Evolutionary conservation across 2,329 filamentous ascomycete species (phyloP).

Genomic region (Sporothrix mexicana): DNA sequence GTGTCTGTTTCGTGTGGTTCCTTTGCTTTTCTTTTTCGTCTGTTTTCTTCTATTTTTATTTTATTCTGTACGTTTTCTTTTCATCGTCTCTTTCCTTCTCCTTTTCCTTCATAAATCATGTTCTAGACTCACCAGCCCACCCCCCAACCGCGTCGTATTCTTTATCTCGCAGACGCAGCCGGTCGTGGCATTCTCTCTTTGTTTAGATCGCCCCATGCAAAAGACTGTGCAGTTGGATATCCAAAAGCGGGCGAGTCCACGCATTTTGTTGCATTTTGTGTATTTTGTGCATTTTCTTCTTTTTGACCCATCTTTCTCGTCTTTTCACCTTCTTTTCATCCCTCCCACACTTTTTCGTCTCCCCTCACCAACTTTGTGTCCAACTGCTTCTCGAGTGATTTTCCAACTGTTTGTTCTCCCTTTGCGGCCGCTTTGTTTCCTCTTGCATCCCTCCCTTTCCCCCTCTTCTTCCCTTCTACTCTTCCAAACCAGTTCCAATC

Average conservation of each 20-base stretch:
- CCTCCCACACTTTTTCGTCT: not conserved
- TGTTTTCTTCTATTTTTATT: not conserved
- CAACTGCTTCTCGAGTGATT: too few species aligned
- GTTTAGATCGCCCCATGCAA: not conserved
- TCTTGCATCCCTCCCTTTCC: not conserved
- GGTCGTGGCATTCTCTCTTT: not conserved
- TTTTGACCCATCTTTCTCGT: not conserved
- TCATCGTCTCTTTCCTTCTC: not conserved
- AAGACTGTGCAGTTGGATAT: not conserved
- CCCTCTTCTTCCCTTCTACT: not conserved
- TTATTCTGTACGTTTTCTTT: not conserved
- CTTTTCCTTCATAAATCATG: not conserved
- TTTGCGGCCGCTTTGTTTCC: slow-evolving; percentile 21
- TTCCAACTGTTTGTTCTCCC: not conserved
- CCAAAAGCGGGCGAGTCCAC: slow-evolving; percentile 1
- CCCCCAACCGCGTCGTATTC: not conserved
- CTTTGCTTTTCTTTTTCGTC: not conserved
- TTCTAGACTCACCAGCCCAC: not conserved
- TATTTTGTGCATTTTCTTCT: not conserved
- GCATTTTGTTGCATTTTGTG: not conserved
- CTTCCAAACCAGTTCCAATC: not conserved
- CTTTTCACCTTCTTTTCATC: not conserved
- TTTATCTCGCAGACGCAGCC: not conserved
- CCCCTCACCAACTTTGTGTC: not conserved
- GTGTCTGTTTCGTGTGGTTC: too few species aligned